Base-by-base conservation (phyloP, 2,329 filamentous ascomycete species). In the Rhinocladiella mackenziei region DNA sequence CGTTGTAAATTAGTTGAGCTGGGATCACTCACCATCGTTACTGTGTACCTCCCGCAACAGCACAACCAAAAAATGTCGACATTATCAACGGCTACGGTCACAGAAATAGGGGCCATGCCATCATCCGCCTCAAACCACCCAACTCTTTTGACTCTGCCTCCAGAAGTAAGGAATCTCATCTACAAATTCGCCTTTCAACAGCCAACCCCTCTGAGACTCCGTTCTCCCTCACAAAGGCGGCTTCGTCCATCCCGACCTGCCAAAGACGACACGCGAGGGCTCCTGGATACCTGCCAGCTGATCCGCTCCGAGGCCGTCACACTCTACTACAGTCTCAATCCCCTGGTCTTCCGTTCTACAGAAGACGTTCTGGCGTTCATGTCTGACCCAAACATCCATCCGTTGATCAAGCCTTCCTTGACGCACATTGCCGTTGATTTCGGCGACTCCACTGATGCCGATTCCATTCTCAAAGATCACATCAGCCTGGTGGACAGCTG, bases 151-250 rank as follows among this genome's bases (percentile, higher is more conserved):
- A 48, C 19, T 23, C 49, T 55, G 17, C 52, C 52, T 5, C 41
- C 52, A 17, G 52, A 55, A 39, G 43, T 55, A 23, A 43, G 52
- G 29, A 47, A 50, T 33, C 39, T 50, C 35, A 53, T 55, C 38
- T 50, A 53, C 33, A 47, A 39, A 19, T 48, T 48, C 39, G 45
- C 48, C 32, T 50, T 55, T 26, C 19, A 46, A 28, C 37, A 38
- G 13, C 17, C 37, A 22, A 22, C 39, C 22, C 45, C 46, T 3
- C 32, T 52, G 29, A 33, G 32, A 14, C 46, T 52, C 11, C 43
- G 49, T 18, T 48, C 39, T 25, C 52, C 52, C 4, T 43, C 50
- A 2, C 46, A 52, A 34, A 32, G 49, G 31, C 49, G 52, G 4
- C 46, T 55, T 17, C 45, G 52, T 5, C 43, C 49, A 22, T 50